Base-by-base conservation (phyloP, 202 grass and related monocot species). In the Eragrostis tef region DNA sequence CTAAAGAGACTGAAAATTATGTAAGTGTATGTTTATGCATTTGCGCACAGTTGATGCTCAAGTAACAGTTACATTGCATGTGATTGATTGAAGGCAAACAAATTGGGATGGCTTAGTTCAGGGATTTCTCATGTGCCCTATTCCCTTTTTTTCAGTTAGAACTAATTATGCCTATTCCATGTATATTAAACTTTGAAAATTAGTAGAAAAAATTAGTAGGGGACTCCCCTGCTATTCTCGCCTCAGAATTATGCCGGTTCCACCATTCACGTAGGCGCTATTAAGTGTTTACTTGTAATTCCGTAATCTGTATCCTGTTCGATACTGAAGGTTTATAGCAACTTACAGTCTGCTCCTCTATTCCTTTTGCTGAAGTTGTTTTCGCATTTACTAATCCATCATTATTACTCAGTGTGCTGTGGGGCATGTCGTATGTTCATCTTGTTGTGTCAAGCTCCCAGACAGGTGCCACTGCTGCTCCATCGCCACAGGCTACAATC, bases 401-500 rank as follows among this genome's bases (percentile, higher is more conserved):
- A 27, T 53, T 44, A 39, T 39, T 80, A 6, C 6, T n/a, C 64
- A 70, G 78, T 70, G 64, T 20, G 21, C 64, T n/a, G 64, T 80
- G 2, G 78, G 78, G 14, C 78, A 80, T 58, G 64, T 45, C 0
- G 51, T 57, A 29, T 57, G 71, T 52, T 42, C 71, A 58, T 74
- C 51, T 42, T 74, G 71, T 42, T 0, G 31, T 42, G n/a, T 17
- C 51, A 74, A 58, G 11, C 31, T 74, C 71, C 11, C 51, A 6
- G 34, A 80, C 50, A 70, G 13, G 36, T 80, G 78, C 21, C 78
- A 80, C 34, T 26, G 15, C 44, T 80, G 64, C 50, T 54, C 36
- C 36, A 3, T 19, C 0, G 24, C 64, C 22, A 68, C 50, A 0
- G 50, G 78, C 50, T 80, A 80, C 64, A 80, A 46, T 21, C 50